phyloP scores from a whole-genome alignment of 495 filamentous ascomycete species.

The Lasiosphaeria hispida region DNA sequence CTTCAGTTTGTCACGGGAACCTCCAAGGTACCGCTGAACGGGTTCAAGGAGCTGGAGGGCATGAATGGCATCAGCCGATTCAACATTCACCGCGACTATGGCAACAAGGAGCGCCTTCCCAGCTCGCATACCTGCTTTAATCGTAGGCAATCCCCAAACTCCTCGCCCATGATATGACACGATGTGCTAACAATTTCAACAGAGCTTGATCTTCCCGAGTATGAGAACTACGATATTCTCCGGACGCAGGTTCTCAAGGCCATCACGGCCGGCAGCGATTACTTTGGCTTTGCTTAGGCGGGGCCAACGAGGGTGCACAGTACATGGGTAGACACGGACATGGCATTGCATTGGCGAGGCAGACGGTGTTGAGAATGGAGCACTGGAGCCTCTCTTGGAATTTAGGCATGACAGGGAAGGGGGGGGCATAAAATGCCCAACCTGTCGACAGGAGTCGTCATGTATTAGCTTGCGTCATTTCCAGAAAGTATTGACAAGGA shows the following conservation, averaged over 20 bases:
- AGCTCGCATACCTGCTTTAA: slow-evolving; percentile 99
- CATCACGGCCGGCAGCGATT: slow-evolving; percentile 92
- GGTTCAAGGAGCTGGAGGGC: slow-evolving; percentile 97
- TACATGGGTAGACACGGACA: background rate
- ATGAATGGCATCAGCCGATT: slow-evolving; percentile 99
- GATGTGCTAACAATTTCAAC: slow-evolving; percentile 32
- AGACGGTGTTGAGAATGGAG: slow-evolving; percentile 3
- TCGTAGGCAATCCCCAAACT: slow-evolving; percentile 62
- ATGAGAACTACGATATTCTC: slow-evolving; percentile 91
- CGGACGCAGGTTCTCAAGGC: slow-evolving; percentile 86
- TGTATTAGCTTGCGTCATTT: slow-evolving; percentile 9
- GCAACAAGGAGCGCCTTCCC: slow-evolving; percentile 93
- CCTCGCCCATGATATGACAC: background rate
- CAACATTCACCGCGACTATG: slow-evolving; percentile 98
- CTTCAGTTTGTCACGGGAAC: slow-evolving; percentile 98
- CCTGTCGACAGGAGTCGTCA: slow-evolving; percentile 13
- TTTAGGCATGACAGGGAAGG: slow-evolving; percentile 14
- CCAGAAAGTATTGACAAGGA: background rate
- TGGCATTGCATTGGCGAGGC: slow-evolving; percentile 13
- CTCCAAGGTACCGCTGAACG: slow-evolving; percentile 96
- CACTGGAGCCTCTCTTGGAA: background rate
- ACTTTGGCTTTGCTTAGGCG: slow-evolving; percentile 91
- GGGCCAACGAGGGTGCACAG: background rate
- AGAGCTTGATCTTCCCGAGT: slow-evolving; percentile 99
- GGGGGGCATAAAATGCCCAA: slow-evolving; percentile 28